A percentile compares a stretch with the other conserved stretches of the same genome.
Conservation (phyloP, 2,329 filamentous ascomycete genomes). For the Orbilia oligospora region DNA sequence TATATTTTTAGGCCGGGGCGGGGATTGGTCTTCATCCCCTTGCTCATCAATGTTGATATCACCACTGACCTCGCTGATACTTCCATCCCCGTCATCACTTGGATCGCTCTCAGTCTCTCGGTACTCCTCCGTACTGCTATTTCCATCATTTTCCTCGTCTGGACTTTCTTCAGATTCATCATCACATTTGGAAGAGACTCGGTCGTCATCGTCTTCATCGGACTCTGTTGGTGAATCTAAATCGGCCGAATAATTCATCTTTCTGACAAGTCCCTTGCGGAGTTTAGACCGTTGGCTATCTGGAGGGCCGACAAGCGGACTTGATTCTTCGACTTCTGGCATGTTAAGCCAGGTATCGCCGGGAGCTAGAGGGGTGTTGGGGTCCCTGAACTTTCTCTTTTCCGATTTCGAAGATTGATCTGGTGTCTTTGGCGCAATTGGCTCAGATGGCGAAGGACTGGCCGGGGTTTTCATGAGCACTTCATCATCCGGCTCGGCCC, state of each 20-base stretch:
- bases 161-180: neutral
- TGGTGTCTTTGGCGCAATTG: neutral
- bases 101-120: neutral
- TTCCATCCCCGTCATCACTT: neutral
- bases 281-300: neutral
- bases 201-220: neutral
- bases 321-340: neutral
- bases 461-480: neutral
- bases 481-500: neutral
- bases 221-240: neutral
- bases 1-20: neutral
- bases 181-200: no score
- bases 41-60: neutral
- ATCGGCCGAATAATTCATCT: neutral
- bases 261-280: neutral
- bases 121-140: neutral
- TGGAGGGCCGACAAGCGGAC: neutral
- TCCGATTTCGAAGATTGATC: neutral
- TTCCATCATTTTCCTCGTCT: neutral
- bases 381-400: neutral
- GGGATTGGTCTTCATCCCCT: neutral
- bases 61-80: neutral
- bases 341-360: no score
- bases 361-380: neutral
- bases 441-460: neutral